phyloP scores from a whole-genome alignment of 345 rosid species.

The Brassica rapa region DNA sequence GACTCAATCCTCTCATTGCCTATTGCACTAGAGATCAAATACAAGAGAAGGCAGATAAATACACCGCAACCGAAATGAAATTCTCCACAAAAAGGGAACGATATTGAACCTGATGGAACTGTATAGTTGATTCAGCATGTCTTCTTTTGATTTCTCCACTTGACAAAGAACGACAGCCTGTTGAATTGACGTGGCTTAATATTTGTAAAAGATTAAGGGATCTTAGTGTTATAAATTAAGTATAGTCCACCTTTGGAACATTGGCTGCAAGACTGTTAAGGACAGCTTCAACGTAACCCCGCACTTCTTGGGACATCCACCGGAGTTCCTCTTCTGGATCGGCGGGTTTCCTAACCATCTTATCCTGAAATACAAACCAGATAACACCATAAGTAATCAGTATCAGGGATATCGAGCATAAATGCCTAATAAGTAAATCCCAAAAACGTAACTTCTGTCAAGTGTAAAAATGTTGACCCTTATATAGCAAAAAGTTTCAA shows the following conservation, averaged over 20 bases:
- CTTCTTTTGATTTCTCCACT: conserved; percentile 98
- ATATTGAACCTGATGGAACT: conserved; percentile 76
- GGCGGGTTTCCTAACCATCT: conserved; percentile 84
- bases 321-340: conserved; percentile 99
- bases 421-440: neutral
- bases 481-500: neutral
- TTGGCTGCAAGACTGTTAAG: conserved; percentile 99
- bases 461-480: neutral
- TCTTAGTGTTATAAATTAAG: neutral
- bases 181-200: conserved; percentile 30
- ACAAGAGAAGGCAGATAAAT: conserved; percentile 20
- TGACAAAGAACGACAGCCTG: conserved; percentile 99
- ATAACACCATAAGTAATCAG: neutral
- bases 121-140: conserved; percentile 94
- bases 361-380: conserved; percentile 58
- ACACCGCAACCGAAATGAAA: neutral
- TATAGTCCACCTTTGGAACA: conserved; percentile 73
- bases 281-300: conserved; percentile 99
- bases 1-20: conserved; percentile 79
- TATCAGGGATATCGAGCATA: neutral
- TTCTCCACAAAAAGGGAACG: neutral
- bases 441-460: neutral
- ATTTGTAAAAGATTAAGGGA: neutral
- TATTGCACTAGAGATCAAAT: conserved; percentile 59
- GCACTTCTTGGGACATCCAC: conserved; percentile 99